Evolutionary conservation across 176 grass and related monocot genomes (phyloP), one percentile per base, ranked within the genome.

Genomic region (Paspalum vaginatum): DNA sequence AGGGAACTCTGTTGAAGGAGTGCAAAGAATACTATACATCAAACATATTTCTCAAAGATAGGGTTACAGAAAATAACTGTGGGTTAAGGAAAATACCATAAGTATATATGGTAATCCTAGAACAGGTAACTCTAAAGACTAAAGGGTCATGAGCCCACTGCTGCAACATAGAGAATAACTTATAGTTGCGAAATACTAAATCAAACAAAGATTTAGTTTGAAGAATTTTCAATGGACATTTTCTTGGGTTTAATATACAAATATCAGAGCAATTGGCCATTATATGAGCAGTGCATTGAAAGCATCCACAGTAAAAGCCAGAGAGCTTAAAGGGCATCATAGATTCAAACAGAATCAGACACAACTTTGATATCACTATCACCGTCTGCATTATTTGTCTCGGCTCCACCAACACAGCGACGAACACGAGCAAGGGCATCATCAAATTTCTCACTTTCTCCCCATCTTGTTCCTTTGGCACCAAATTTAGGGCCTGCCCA

Each of bases 281-380:
- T 78, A n/a, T 37, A 74, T 73, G 27, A 48, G 7, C 13, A 76
- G 53, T 25, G 38, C 85, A 72, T 87, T 26, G n/a, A n/a, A 32
- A 79, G 39, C 69, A 81, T 81, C 50, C 27, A 62, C 15, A 65
- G 40, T 61, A 15, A 81, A 26, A 65, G 55, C 16, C 27, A 83
- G 21, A 82, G 11, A 76, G 74, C 94, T 94, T 92, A 97, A 91
- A 32, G 94, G 94, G 60, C 94, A 97, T 38, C 94, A 91, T 59
- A 97, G 85, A 79, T 92, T 94, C 40, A 97, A 46, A 97, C 87
- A 15, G 77, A 89, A 81, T 97, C 87, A 59, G 94, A 85, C 32
- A 97, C 89, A 57, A 97, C 85, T 83, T 97, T 91, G 37, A 97
- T 88, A 87, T 97, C 94, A 39, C 89, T 97, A 75, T 97, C 95